Conservation (phyloP, 2,329 filamentous ascomycete species). For the Penicillium sp. region DNA sequence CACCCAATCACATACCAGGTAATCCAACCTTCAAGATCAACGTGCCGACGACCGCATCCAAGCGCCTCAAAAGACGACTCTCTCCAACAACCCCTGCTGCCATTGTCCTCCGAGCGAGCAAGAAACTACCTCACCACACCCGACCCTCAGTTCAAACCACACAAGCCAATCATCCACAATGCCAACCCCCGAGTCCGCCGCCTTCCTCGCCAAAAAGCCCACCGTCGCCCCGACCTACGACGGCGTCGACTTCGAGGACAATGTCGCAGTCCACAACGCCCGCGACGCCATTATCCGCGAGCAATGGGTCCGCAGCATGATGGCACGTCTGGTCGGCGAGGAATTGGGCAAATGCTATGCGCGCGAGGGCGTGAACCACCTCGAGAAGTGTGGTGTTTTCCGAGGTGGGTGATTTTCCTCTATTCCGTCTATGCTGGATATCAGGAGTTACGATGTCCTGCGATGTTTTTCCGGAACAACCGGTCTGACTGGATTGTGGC, state of each 20-base stretch:
- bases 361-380: conserved; percentile 63
- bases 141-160: neutral
- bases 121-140: neutral
- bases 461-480: neutral
- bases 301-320: conserved; percentile 68
- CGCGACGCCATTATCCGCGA: conserved; percentile 65
- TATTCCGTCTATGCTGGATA: neutral
- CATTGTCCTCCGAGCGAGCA: neutral
- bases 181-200: conserved; percentile 63
- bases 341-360: conserved; percentile 67
- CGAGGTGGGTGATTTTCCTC: conserved; percentile 51
- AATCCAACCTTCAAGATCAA: conserved; percentile 25
- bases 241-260: conserved; percentile 66
- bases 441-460: neutral
- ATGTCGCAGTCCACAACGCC: conserved; percentile 60
- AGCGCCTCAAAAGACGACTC: conserved; percentile 5
- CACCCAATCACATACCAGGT: conserved; percentile 28
- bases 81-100: conserved; percentile 6
- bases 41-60: conserved; percentile 17
- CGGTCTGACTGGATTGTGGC: neutral
- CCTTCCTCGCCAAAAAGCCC: conserved; percentile 64
- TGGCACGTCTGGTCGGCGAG: conserved; percentile 62
- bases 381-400: conserved; percentile 65
- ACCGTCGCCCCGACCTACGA: conserved; percentile 64
- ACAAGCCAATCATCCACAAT: conserved; percentile 39